These are phyloP conservation scores for Cordyceps tenuipes DNA, from an alignment of 2,329 filamentous ascomycete genomes.

Conservation along the genomic window DNA sequence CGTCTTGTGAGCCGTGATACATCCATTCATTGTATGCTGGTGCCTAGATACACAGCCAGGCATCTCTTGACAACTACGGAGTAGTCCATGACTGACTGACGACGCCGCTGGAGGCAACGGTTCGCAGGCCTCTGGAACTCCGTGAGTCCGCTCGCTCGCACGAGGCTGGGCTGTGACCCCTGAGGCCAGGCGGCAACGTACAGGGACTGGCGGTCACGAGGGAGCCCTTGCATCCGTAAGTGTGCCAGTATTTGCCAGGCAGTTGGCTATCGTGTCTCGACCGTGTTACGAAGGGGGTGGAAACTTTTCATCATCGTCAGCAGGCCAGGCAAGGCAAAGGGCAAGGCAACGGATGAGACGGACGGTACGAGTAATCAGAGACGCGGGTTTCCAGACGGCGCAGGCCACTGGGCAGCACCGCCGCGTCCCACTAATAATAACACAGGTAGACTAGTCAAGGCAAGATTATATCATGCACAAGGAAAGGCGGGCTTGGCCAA, in stretches of 20 bases:
- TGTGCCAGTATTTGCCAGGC: too few relatives aligned
- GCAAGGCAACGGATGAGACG: too few relatives aligned
- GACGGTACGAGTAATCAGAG: not conserved
- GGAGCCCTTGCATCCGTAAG: not conserved
- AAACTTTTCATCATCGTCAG: not conserved
- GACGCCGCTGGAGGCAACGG: not conserved
- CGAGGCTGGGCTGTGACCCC: not conserved
- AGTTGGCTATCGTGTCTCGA: not conserved
- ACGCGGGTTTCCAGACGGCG: slow-evolving; percentile 3
- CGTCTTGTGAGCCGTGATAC: not conserved
- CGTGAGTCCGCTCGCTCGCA: too few relatives aligned
- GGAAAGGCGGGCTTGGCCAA: not conserved
- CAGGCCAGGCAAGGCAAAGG: not conserved
- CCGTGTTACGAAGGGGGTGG: not conserved
- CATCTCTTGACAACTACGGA: too few relatives aligned
- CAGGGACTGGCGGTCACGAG: slow-evolving; percentile 6
- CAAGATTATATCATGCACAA: not conserved
- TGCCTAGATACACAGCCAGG: not conserved
- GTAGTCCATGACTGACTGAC: not conserved
- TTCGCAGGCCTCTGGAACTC: not conserved
- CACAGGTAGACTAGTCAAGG: too few relatives aligned
- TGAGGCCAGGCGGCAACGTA: not conserved
- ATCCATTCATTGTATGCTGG: not conserved
- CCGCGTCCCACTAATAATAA: not conserved
- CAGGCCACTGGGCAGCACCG: slow-evolving; percentile 4